Base-by-base conservation (phyloP, 129 eudicot genomes). In the Daucus carota region DNA sequence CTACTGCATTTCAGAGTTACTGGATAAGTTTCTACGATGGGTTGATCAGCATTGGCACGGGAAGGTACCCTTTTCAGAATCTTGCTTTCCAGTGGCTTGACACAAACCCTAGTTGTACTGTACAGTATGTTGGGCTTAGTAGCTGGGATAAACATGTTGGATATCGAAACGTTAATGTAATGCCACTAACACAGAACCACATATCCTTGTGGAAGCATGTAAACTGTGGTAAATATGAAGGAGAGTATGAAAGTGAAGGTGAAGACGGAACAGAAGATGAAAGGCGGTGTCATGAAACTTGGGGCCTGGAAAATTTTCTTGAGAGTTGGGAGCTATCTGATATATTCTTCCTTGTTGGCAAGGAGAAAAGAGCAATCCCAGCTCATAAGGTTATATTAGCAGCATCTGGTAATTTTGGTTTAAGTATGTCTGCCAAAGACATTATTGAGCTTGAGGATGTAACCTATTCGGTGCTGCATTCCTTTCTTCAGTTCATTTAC, bases 101-200 rank as follows among this genome's bases (percentile, higher is more conserved):
- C 74, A 52, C 96, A 6, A 94, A 89, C 40, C 99, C 97, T n/a
- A 94, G 85, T 77, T 83, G 96, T 41, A 91, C 83, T 42, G 97
- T 94, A 72, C 99, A 94, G 81, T 94, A 94, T 78, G 92, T 94
- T 15, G 99, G 99, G 62, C 96, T 94, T 46, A 94, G 99, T 79
- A 94, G 99, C 59, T 94, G 99, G 99, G 99, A 94, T 73, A 89
- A 90, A 77, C 99, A 94, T 77, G 99, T 94, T 41, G 97, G 99
- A 9, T 94, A 94, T 80, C 82, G 99, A 83, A 94, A 94, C 71
- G 91, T 94, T 42, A 91, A 86, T 76, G 96, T 94, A 22, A 74
- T 91, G 82, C 99, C 99, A 2, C 76, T 89, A 40, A 91, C 90
- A 48, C 93, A 89, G 32, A 91, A 94, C 62, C 99, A 89, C 80